These are phyloP conservation scores for Hyphodiscus sp. DNA, from an alignment of 2,329 filamentous ascomycete species.

Conservation along the genomic window DNA sequence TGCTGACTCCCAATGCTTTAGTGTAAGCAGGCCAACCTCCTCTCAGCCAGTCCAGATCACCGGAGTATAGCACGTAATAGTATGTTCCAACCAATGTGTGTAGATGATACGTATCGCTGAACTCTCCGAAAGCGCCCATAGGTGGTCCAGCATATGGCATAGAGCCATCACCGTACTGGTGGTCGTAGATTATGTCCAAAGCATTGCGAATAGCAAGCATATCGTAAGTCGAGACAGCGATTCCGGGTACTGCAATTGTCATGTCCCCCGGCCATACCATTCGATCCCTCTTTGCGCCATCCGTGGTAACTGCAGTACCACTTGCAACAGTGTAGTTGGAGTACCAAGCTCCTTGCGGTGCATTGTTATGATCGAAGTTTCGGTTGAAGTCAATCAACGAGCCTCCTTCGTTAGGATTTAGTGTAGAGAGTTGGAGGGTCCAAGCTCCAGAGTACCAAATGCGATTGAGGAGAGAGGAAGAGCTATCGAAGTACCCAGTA, in stretches of 20 bases:
- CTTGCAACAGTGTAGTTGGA: conserved; percentile 29
- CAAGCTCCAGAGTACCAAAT: conserved; percentile 45
- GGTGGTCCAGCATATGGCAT: conserved; percentile 46
- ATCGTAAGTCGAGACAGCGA: conserved; percentile 49
- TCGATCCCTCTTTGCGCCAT: conserved; percentile 53
- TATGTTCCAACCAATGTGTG: conserved; percentile 53
- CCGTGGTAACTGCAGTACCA: conserved; percentile 30
- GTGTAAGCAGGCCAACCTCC: conserved; percentile 44
- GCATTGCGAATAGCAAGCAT: conserved; percentile 41
- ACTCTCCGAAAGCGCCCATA: conserved; percentile 35
- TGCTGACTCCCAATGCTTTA: conserved; percentile 38
- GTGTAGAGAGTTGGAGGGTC: conserved; percentile 40
- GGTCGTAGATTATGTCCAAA: conserved; percentile 41
- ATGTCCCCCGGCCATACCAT: conserved; percentile 59
- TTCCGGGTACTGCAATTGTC: conserved; percentile 47
- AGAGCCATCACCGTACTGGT: conserved; percentile 33
- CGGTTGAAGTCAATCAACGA: conserved; percentile 33
- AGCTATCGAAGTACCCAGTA: conserved; percentile 46
- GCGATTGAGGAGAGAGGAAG: conserved; percentile 44
- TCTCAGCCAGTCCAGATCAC: conserved; percentile 44
- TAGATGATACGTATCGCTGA: conserved; percentile 53
- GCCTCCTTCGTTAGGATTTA: conserved; percentile 31
- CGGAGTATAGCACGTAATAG: conserved; percentile 51
- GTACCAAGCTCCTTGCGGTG: conserved; percentile 28
- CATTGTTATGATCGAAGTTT: conserved; percentile 26